These are phyloP conservation scores for Ceriops zippeliana DNA, from an alignment of 345 rosid genomes.

Conservation along the genomic window DNA sequence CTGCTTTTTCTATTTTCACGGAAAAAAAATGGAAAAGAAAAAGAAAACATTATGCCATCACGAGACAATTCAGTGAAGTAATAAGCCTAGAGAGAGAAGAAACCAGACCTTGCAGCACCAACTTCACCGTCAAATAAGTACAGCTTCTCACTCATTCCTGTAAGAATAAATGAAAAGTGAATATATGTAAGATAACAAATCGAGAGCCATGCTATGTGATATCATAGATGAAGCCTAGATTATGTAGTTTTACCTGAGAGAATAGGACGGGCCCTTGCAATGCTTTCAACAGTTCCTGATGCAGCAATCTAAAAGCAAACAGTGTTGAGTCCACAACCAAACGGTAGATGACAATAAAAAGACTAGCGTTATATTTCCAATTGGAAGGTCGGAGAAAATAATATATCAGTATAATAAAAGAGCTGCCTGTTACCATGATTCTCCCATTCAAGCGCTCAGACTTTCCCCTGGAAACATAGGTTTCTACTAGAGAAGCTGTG, in stretches of 20 bases:
- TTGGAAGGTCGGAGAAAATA: not conserved
- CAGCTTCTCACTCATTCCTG: conserved; percentile 78
- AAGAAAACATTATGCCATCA: not conserved
- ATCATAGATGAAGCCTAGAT: conserved; percentile 6
- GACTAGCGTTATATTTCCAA: not conserved
- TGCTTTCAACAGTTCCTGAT: conserved; percentile 73
- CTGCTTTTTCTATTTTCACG: not conserved
- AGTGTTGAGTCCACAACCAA: not conserved
- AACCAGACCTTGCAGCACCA: conserved; percentile 79
- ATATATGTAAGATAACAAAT: conserved; percentile 6
- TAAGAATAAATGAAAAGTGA: conserved; percentile 16
- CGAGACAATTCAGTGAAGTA: not conserved
- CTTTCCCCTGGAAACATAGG: conserved; percentile 58
- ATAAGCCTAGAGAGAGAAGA: not conserved
- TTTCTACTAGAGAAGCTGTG: conserved; percentile 49
- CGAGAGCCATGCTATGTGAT: not conserved
- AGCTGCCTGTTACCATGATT: conserved; percentile 46
- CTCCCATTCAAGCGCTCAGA: conserved; percentile 58
- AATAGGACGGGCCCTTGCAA: conserved; percentile 63
- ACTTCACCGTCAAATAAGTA: conserved; percentile 70
- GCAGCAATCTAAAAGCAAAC: conserved; percentile 48
- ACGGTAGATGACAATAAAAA: not conserved
- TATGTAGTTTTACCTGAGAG: conserved; percentile 56
- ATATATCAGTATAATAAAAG: not conserved
- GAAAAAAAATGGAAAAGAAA: not conserved